Percentiles rank a stretch among this genome's conserved stretches.
Evolutionary conservation across 345 rosid species (phyloP).

Genomic region (Balakata baccata): DNA sequence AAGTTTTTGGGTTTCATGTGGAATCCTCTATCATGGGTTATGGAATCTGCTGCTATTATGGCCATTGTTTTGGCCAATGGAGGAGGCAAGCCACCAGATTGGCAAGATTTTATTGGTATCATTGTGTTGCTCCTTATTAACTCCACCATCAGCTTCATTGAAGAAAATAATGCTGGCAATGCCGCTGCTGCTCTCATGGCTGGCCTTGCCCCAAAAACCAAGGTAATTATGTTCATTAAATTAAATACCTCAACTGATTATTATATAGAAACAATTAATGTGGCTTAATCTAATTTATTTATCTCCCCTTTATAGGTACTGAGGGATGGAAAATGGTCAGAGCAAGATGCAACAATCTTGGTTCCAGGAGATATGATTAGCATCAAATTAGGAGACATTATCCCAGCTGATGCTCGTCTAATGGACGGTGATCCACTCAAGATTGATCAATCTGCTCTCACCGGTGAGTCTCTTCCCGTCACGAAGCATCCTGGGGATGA

Average conservation of each 20-base stretch:
- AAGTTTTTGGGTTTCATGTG: constrained; percentile 95
- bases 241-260: not conserved
- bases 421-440: constrained; percentile 87
- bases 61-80: constrained; percentile 90
- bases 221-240: constrained; percentile 32
- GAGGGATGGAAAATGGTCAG: constrained; percentile 81
- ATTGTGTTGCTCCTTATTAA: constrained; percentile 65
- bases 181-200: constrained; percentile 99
- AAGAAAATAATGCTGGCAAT: constrained; percentile 92
- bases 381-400: constrained; percentile 83
- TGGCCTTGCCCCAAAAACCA: constrained; percentile 83
- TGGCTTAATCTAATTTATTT: too few species aligned
- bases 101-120: constrained; percentile 93
- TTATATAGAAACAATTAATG: not conserved
- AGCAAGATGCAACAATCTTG: constrained; percentile 73
- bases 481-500: constrained; percentile 66
- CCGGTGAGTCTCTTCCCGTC: constrained; percentile 84
- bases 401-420: constrained; percentile 93
- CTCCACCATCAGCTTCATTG: constrained; percentile 90
- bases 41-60: constrained; percentile 94
- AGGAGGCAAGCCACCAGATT: constrained; percentile 85
- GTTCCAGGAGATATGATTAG: constrained; percentile 92
- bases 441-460: constrained; percentile 88
- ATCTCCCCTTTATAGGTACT: constrained; percentile 52
- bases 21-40: constrained; percentile 97